Conservation (phyloP, 2,329 filamentous ascomycete species). For the Scedosporium minutisporum region DNA sequence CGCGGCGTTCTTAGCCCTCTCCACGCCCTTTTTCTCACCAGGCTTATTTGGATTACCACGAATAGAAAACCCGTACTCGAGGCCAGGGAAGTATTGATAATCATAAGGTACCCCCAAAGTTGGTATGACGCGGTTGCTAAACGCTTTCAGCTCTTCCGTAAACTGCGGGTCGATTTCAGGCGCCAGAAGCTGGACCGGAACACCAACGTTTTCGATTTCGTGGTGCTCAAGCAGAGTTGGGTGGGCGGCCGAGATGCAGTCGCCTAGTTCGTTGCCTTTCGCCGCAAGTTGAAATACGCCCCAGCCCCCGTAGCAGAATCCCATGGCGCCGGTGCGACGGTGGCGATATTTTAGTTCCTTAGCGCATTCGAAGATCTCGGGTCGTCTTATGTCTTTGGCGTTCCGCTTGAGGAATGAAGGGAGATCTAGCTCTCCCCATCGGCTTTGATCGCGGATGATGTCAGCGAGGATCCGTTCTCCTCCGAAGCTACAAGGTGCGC, state of each 20-base stretch:
- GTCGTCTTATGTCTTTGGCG: conserved; percentile 25
- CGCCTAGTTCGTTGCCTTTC: conserved; percentile 29
- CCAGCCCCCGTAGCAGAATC: conserved; percentile 44
- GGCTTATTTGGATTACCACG: conserved; percentile 3
- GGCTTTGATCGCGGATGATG: conserved; percentile 15
- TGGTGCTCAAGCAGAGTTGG: conserved; percentile 30
- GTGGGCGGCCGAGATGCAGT: conserved; percentile 34
- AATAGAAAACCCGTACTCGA: conserved; percentile 6
- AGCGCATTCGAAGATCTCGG: conserved; percentile 29
- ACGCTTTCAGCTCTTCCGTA: conserved; percentile 30
- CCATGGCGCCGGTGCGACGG: conserved; percentile 30
- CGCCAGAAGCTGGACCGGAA: conserved; percentile 42
- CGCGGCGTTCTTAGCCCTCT: conserved; percentile 7
- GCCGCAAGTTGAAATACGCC: conserved; percentile 35
- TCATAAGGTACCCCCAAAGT: conserved; percentile 7
- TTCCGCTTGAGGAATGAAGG: conserved; percentile 26
- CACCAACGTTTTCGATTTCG: conserved; percentile 34
- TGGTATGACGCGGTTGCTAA: background rate
- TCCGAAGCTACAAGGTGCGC: conserved; percentile 15
- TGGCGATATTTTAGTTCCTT: conserved; percentile 23
- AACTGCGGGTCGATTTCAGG: conserved; percentile 34
- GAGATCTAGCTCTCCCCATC: conserved; percentile 26
- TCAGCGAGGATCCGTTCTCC: conserved; percentile 23
- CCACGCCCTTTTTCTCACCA: conserved; percentile 7
- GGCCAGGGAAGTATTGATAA: conserved; percentile 9